Evolutionary conservation across 2,329 filamentous ascomycete species (phyloP).

Genomic region (Cercospora zeae-maydis): DNA sequence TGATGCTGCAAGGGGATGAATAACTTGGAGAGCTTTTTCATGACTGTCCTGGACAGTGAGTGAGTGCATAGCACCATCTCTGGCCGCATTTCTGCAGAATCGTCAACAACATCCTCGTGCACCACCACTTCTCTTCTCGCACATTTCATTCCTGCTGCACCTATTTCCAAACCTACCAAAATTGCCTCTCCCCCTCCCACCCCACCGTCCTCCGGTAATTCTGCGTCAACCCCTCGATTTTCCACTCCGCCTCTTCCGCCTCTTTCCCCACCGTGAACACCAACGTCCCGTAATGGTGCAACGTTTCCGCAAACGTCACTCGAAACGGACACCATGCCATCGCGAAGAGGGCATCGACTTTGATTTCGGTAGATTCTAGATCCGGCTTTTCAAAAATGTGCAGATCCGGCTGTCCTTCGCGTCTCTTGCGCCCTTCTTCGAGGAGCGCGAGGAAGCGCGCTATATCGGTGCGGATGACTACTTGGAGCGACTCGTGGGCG

Average conservation of each 20-base stretch:
- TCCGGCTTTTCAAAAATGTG: conserved; percentile 19
- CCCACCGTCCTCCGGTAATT: conserved; percentile 23
- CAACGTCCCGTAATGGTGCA: conserved; percentile 26
- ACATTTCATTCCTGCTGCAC: too few relatives aligned
- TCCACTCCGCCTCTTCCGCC: conserved; percentile 16
- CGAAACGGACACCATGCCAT: conserved; percentile 22
- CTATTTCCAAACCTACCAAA: too few relatives aligned
- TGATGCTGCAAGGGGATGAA: too few relatives aligned
- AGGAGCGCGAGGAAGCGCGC: conserved; percentile 21
- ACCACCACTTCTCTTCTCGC: too few relatives aligned
- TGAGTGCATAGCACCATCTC: too few relatives aligned
- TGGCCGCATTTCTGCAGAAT: too few relatives aligned
- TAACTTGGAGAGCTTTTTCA: too few relatives aligned
- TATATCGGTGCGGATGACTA: conserved; percentile 16
- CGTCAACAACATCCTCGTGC: too few relatives aligned
- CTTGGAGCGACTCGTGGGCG: background rate
- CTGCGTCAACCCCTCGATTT: conserved; percentile 24
- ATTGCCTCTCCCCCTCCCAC: conserved; percentile 19
- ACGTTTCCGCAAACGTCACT: conserved; percentile 24
- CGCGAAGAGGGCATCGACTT: conserved; percentile 19
- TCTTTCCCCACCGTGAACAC: conserved; percentile 19
- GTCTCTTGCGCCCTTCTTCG: conserved; percentile 16
- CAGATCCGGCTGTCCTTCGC: conserved; percentile 13
- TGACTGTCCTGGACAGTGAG: too few relatives aligned
- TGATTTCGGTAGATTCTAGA: conserved; percentile 18